Conservation (phyloP, 768 basidiomycete genomes). For the Daedaleopsis nitida region DNA sequence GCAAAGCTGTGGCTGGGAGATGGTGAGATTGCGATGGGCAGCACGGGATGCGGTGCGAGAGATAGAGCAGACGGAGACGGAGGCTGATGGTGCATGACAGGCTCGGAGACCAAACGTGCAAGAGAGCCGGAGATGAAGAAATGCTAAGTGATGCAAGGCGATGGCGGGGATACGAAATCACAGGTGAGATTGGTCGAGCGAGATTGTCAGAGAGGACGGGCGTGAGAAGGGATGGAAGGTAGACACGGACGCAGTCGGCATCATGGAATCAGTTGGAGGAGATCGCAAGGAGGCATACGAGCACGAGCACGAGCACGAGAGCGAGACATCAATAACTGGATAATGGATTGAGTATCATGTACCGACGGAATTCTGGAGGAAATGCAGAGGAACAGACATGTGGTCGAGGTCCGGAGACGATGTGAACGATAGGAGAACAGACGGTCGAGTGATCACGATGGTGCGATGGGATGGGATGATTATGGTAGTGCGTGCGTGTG, state of each 20-base stretch:
- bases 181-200: neutral
- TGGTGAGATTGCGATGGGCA: neutral
- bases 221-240: neutral
- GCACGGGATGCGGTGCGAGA: neutral
- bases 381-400: neutral
- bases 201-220: neutral
- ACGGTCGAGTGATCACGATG: slow-evolving; percentile 8
- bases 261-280: neutral
- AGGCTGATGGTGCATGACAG: neutral
- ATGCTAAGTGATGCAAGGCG: neutral
- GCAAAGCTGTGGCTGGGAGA: neutral
- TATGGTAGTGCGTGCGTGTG: slow-evolving; percentile 1
- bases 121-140: neutral
- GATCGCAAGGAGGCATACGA: neutral
- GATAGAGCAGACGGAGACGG: neutral
- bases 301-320: neutral
- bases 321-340: neutral
- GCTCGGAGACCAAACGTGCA: neutral
- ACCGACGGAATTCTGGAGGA: neutral
- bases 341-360: neutral
- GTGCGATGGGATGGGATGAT: slow-evolving; percentile 11
- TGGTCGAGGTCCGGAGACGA: slow-evolving; percentile 1
- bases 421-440: slow-evolving; percentile 12
- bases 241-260: neutral
- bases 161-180: neutral